phyloP scores from a whole-genome alignment of 768 basidiomycete species.

The Rhodotorula toruloides region DNA sequence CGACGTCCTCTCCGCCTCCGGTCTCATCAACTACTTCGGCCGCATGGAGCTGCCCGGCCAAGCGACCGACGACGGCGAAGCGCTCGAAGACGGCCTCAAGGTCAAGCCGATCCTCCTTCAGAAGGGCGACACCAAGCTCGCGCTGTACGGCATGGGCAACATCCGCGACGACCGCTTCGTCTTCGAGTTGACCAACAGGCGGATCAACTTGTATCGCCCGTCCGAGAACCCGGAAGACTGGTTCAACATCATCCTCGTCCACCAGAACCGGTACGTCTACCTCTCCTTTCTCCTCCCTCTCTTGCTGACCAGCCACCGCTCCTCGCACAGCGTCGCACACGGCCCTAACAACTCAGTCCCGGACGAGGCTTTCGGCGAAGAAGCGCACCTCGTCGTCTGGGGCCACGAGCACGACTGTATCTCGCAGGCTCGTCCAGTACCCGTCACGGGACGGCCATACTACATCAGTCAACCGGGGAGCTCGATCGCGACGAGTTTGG shows the following conservation, averaged over 20 bases:
- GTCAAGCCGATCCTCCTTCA: slow-evolving; percentile 81
- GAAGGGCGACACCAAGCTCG: slow-evolving; percentile 70
- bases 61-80: slow-evolving; percentile 57
- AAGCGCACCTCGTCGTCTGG: slow-evolving; percentile 89
- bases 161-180: slow-evolving; percentile 96
- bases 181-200: slow-evolving; percentile 85
- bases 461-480: slow-evolving; percentile 92
- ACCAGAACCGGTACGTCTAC: slow-evolving; percentile 79
- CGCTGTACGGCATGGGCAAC: slow-evolving; percentile 91
- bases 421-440: slow-evolving; percentile 65
- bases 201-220: slow-evolving; percentile 95
- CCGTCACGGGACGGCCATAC: slow-evolving; percentile 85
- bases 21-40: slow-evolving; percentile 95
- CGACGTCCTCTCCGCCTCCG: slow-evolving; percentile 87
- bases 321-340: slow-evolving; percentile 68
- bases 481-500: slow-evolving; percentile 85
- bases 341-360: slow-evolving; percentile 92
- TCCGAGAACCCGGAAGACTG: slow-evolving; percentile 73
- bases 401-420: slow-evolving; percentile 99
- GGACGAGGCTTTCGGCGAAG: slow-evolving; percentile 95
- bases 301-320: not conserved
- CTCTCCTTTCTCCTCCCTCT: not conserved
- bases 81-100: slow-evolving; percentile 67
- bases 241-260: slow-evolving; percentile 90
- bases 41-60: slow-evolving; percentile 76